phyloP scores from a whole-genome alignment of 2,329 filamentous ascomycete genomes.

The Stemphylium lycopersici region DNA sequence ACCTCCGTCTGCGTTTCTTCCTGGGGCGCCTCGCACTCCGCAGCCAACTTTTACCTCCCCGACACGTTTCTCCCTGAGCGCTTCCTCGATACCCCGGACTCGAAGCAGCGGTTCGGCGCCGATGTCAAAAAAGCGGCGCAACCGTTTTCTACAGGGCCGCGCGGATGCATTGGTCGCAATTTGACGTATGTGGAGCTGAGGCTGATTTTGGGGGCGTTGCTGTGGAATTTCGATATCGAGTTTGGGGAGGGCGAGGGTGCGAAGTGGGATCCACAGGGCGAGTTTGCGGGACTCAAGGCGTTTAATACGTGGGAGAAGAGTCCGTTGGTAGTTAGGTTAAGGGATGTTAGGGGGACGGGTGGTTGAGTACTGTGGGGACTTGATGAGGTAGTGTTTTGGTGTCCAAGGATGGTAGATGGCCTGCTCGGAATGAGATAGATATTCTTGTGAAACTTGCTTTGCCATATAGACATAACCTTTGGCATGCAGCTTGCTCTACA shows the following conservation, averaged over 20 bases:
- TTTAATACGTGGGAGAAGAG: slow-evolving; percentile 46
- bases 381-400: too few relatives aligned
- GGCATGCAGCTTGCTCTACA: too few relatives aligned
- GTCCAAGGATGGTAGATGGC: too few relatives aligned
- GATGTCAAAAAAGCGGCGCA: slow-evolving; percentile 41
- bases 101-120: slow-evolving; percentile 18
- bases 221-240: slow-evolving; percentile 46
- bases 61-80: slow-evolving; percentile 46
- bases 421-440: too few relatives aligned
- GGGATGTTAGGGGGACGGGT: slow-evolving; percentile 32
- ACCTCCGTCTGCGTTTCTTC: slow-evolving; percentile 37
- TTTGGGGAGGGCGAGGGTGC: slow-evolving; percentile 34
- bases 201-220: slow-evolving; percentile 37
- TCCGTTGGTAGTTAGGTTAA: slow-evolving; percentile 40
- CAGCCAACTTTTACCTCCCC: slow-evolving; percentile 42
- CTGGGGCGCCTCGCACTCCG: slow-evolving; percentile 38
- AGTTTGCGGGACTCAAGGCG: slow-evolving; percentile 36
- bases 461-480: too few relatives aligned
- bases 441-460: too few relatives aligned
- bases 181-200: slow-evolving; percentile 46
- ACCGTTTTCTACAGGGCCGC: slow-evolving; percentile 40
- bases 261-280: slow-evolving; percentile 35
- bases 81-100: slow-evolving; percentile 35
- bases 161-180: slow-evolving; percentile 41
- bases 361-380: neutral